Evolutionary conservation across 495 filamentous ascomycete species (phyloP).

Genomic region (Chaetomium fimeti): DNA sequence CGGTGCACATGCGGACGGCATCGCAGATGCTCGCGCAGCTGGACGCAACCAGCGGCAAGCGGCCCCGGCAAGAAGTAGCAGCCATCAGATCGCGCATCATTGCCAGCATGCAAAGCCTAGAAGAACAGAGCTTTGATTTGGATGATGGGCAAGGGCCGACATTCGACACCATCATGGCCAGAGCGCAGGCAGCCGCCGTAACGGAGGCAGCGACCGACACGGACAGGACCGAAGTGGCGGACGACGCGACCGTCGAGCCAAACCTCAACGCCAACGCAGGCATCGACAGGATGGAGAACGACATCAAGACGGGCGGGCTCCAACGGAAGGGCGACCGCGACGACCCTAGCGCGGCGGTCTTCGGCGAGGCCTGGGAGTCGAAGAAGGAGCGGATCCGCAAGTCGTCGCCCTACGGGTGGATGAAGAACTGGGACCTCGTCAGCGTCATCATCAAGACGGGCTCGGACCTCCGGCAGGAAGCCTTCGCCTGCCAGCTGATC

Average conservation of each 20-base stretch:
- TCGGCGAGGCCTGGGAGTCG: conserved; percentile 72
- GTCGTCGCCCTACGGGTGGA: conserved; percentile 72
- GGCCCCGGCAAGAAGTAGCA: conserved; percentile 68
- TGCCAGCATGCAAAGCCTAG: conserved; percentile 78
- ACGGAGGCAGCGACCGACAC: conserved; percentile 41
- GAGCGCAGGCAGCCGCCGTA: conserved; percentile 44
- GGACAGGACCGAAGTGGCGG: conserved; percentile 32
- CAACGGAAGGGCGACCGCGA: conserved; percentile 73
- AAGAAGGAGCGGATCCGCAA: conserved; percentile 76
- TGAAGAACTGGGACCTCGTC: conserved; percentile 76
- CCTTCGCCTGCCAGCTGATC: conserved; percentile 76
- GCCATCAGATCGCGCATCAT: conserved; percentile 76
- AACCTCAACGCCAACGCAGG: conserved; percentile 62
- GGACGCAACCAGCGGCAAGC: conserved; percentile 67
- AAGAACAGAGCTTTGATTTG: conserved; percentile 70
- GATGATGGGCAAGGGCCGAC: conserved; percentile 61
- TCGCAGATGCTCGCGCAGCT: conserved; percentile 77
- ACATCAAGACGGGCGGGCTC: conserved; percentile 72
- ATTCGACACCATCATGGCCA: conserved; percentile 71
- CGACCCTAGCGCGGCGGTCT: conserved; percentile 75
- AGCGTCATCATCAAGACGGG: conserved; percentile 80
- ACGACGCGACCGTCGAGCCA: conserved; percentile 44
- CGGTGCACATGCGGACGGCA: conserved; percentile 75
- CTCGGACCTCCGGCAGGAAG: conserved; percentile 71
- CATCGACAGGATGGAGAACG: conserved; percentile 76